Evolutionary conservation across 2,329 filamentous ascomycete species (phyloP).

Genomic region (Alternaria sp.): DNA sequence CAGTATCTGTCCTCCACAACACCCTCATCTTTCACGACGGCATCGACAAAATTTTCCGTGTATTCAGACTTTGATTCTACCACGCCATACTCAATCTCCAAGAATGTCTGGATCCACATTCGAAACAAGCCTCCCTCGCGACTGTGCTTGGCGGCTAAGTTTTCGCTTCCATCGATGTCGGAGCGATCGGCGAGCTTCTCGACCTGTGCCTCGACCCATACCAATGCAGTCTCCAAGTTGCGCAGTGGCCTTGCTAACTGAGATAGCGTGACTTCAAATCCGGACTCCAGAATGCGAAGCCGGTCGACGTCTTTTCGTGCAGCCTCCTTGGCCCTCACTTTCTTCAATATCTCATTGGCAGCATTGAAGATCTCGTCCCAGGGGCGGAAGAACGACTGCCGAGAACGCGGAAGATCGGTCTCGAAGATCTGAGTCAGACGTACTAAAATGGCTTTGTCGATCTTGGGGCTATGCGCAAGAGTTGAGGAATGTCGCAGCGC

Average conservation of each 20-base stretch:
- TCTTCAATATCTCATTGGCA: neutral
- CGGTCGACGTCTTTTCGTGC: neutral
- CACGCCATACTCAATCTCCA: conserved; percentile 13
- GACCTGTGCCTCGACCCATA: conserved; percentile 13
- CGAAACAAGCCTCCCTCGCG: conserved; percentile 17
- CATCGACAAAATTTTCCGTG: conserved; percentile 10
- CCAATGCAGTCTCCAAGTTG: neutral
- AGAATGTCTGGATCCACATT: conserved; percentile 18
- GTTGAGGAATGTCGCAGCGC: conserved; percentile 4
- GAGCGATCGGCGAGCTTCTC: neutral
- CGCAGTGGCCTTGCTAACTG: neutral
- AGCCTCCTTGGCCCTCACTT: neutral
- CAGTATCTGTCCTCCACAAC: neutral
- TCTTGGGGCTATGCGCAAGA: neutral
- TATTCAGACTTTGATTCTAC: neutral
- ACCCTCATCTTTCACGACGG: neutral
- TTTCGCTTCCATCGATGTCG: neutral
- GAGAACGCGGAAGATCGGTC: conserved; percentile 1
- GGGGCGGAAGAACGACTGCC: conserved; percentile 14
- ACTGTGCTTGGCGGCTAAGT: conserved; percentile 5
- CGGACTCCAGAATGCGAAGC: neutral
- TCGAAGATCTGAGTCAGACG: conserved; percentile 16
- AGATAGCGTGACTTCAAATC: neutral
- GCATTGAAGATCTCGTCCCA: conserved; percentile 13
- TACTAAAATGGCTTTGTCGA: neutral